Conservation (phyloP, 257 asterid species). For the Solanum tarijense region DNA sequence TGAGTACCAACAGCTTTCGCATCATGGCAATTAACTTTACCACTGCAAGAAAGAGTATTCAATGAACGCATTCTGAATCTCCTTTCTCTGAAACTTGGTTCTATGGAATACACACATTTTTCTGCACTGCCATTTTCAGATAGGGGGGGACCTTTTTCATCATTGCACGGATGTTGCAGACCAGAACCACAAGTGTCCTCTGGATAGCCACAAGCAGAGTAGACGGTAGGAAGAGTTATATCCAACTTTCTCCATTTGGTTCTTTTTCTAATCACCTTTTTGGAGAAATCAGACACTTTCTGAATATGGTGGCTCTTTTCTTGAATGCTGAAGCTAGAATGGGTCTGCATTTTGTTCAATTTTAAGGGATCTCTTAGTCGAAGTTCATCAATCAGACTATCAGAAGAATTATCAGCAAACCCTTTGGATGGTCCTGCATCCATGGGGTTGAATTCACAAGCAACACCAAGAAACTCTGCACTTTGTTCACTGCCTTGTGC, state of each 20-base stretch:
- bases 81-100: slow-evolving; percentile 16
- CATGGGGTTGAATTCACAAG: slow-evolving; percentile 19
- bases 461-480: slow-evolving; percentile 22
- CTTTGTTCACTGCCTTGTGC: slow-evolving; percentile 26
- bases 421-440: slow-evolving; percentile 19
- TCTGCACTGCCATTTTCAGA: slow-evolving; percentile 17
- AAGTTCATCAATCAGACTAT: slow-evolving; percentile 35
- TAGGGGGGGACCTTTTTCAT: slow-evolving; percentile 12
- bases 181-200: slow-evolving; percentile 18
- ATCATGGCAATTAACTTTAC: slow-evolving; percentile 9
- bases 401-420: slow-evolving; percentile 15
- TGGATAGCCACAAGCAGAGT: slow-evolving; percentile 12
- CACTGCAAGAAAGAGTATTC: slow-evolving; percentile 2
- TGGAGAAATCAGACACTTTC: slow-evolving; percentile 19
- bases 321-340: slow-evolving; percentile 22
- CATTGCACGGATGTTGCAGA: slow-evolving; percentile 8
- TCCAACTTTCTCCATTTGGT: slow-evolving; percentile 35
- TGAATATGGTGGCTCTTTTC: slow-evolving; percentile 14
- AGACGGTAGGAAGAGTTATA: slow-evolving; percentile 15
- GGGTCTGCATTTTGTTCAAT: slow-evolving; percentile 6
- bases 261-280: slow-evolving; percentile 21
- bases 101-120: slow-evolving; percentile 14
- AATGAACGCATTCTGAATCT: slow-evolving; percentile 14
- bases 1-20: slow-evolving; percentile 14
- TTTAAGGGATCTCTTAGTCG: slow-evolving; percentile 22